Percentiles rank a stretch among this genome's conserved stretches.
Conservation (phyloP, 352 stramenopile genomes). For the Thalassiosira ordinaria region DNA sequence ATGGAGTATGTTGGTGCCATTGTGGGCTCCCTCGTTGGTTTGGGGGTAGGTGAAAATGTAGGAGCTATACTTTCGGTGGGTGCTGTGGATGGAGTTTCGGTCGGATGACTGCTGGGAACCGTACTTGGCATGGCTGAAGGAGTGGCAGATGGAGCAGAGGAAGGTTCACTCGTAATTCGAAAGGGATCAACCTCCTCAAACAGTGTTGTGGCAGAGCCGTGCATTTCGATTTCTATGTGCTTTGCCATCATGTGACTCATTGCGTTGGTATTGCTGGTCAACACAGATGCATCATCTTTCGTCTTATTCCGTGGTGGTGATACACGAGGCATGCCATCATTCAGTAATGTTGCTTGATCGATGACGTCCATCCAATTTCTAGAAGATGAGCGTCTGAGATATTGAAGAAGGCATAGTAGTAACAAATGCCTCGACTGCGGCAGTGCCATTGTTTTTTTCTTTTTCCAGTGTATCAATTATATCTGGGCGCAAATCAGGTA, state of each 20-base stretch:
- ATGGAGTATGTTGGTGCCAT: constrained; percentile 14
- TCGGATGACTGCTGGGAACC: constrained; percentile 10
- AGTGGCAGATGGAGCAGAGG: constrained; percentile 21
- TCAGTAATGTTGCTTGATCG: constrained; percentile 17
- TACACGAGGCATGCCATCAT: constrained; percentile 40
- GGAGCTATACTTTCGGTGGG: constrained; percentile 10
- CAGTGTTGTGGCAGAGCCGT: constrained; percentile 14
- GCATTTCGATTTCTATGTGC: constrained; percentile 25
- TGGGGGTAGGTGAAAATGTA: background rate
- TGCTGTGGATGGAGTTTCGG: constrained; percentile 1
- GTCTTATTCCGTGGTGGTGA: constrained; percentile 12
- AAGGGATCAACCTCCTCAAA: constrained; percentile 50
- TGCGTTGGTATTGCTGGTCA: constrained; percentile 1
- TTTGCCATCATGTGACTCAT: constrained; percentile 26
- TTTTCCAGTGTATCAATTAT: no score
- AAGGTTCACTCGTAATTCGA: constrained; percentile 30
- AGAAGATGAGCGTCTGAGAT: constrained; percentile 5
- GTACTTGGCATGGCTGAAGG: constrained; percentile 24
- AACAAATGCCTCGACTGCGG: constrained; percentile 4
- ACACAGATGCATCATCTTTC: constrained; percentile 12
- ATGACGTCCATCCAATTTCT: constrained; percentile 36
- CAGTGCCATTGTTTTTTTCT: constrained; percentile 8
- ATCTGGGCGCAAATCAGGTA: no score
- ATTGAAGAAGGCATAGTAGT: constrained; percentile 23
- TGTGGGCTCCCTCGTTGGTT: constrained; percentile 22